phyloP scores from a whole-genome alignment of 495 filamentous ascomycete genomes.

The Penicillium diatomitis region DNA sequence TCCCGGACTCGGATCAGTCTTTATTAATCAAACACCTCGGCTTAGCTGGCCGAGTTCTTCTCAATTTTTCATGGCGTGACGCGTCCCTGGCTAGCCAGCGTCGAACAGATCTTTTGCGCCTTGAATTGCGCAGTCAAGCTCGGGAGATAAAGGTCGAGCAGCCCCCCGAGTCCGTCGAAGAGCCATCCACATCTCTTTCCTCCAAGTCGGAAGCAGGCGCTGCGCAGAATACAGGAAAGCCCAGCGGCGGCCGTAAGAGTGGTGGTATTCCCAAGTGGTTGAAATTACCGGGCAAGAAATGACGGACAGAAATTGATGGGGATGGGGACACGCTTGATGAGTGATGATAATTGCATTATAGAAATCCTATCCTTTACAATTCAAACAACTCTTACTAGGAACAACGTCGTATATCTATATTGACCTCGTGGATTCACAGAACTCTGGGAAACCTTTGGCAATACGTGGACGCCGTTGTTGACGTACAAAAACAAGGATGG shows the following conservation, averaged over 20 bases:
- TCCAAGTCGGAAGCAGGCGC: conserved; percentile 20
- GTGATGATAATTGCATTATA: neutral
- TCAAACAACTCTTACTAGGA: neutral
- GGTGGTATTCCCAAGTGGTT: conserved; percentile 59
- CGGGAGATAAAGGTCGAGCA: conserved; percentile 53
- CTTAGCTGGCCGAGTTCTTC: conserved; percentile 56
- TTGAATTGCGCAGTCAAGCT: conserved; percentile 56
- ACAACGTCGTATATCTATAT: neutral
- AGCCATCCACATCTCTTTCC: conserved; percentile 29
- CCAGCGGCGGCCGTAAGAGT: conserved; percentile 29
- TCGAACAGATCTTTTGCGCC: conserved; percentile 47
- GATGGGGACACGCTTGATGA: conserved; percentile 1
- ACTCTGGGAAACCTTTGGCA: too few relatives aligned
- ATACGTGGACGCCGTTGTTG: too few relatives aligned
- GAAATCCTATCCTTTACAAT: neutral
- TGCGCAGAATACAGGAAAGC: conserved; percentile 36
- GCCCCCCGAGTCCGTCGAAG: conserved; percentile 29
- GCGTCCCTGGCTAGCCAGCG: conserved; percentile 35
- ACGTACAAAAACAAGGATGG: too few relatives aligned
- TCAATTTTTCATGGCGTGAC: conserved; percentile 73
- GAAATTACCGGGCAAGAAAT: conserved; percentile 54
- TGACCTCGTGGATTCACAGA: too few relatives aligned
- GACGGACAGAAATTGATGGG: neutral
- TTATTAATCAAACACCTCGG: conserved; percentile 65
- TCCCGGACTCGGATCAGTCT: conserved; percentile 39